These are phyloP conservation scores for Zygosaccharomyces pseudorouxii DNA, from an alignment of 805 yeast genomes.

Conservation along the genomic window DNA sequence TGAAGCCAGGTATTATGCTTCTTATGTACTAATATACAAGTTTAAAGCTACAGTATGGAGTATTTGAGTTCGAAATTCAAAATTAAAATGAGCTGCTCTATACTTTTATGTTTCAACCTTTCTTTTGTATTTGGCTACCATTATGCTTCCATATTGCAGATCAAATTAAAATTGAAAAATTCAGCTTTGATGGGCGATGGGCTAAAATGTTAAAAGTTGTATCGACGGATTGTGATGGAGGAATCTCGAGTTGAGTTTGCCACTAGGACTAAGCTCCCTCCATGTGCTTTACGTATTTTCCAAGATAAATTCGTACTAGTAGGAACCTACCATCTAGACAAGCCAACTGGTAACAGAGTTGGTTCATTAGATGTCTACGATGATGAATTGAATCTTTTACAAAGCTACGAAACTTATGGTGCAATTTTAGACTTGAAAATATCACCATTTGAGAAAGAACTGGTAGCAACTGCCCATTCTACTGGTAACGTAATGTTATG, in stretches of 20 bases:
- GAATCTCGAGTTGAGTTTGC: conserved; percentile 19
- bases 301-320: conserved; percentile 47
- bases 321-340: conserved; percentile 79
- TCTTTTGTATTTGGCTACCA: background rate
- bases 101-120: background rate
- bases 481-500: conserved; percentile 72
- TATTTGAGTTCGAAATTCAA: background rate
- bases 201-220: background rate
- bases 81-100: background rate
- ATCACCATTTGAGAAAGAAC: conserved; percentile 46
- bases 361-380: conserved; percentile 54
- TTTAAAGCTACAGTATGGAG: background rate
- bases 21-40: background rate
- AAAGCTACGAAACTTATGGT: conserved; percentile 40
- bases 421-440: conserved; percentile 79
- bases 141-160: background rate
- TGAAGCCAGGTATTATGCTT: background rate
- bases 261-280: conserved; percentile 58
- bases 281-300: conserved; percentile 69
- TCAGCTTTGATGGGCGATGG: background rate
- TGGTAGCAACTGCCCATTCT: conserved; percentile 67
- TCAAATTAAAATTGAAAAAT: background rate
- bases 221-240: conserved; percentile 6
- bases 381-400: conserved; percentile 22
- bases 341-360: conserved; percentile 50